Evolutionary conservation across 2,329 filamentous ascomycete genomes (phyloP), one percentile per base, ranked within the genome.

Genomic region (Cordyceps cateniannulata): DNA sequence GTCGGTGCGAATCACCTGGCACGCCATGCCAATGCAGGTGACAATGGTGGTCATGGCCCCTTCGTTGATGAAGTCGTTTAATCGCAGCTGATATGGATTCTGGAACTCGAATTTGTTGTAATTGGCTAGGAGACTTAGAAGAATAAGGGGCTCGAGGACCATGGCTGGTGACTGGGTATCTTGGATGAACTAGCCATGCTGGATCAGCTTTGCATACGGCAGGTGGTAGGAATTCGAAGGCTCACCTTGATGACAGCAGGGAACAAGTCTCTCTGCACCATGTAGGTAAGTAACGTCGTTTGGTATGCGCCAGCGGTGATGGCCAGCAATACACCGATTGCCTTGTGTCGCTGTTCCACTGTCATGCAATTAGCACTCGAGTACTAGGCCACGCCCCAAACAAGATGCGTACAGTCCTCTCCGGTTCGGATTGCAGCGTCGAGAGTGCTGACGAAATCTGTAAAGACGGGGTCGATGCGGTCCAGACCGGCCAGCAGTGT

Each of bases 81-180:
- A 82, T 29, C 93, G 89, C 64, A 96, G 79, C 68, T 95, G 89
- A 69, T 99, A 99, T 0, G 93, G 93, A 67, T 99, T 99, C 71
- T 96, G 93, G 61, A 96, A 93, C 74, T 99, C 95, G 70, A 99
- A 99, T 73, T 98, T 99, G 82, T 99, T 98, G 81, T 98, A 98
- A 76, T 98, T 99, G 65, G 91, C 90, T 58, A 99, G 79, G 4
- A 98, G 81, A 14, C 93, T 93, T 22, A 97, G 81, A 10, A 98
- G 82, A 16, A 88, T 85, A 66, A 97, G 92, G 0, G 93, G 89
- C 62, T 90, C 84, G 48, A 91, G 83, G 62, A 84, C 85, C 68
- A 82, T 80, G 20, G 80, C 76, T 38, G 84, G 79, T 25, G 82
- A 81, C 63, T 91, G 86, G 49, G 87, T 83, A 66, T 96, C 91